Base-by-base conservation (phyloP, 2,329 filamentous ascomycete genomes). In the Pseudogymnoascus sp. region DNA sequence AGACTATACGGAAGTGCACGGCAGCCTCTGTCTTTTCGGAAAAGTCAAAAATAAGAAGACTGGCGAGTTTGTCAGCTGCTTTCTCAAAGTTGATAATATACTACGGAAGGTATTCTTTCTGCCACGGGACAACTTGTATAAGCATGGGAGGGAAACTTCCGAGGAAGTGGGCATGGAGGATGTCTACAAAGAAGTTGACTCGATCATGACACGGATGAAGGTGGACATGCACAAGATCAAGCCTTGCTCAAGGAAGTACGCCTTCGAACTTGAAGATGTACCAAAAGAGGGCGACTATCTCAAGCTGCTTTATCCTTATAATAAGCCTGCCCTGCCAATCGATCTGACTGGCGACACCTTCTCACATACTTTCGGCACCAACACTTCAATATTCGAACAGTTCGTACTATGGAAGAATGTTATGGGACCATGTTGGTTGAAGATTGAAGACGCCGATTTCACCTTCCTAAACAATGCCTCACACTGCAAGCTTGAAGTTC, bases 391-490 rank as follows among this genome's bases (percentile, higher is more conserved):
- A 0, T 99, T 99, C 67, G 94, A 99, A 74, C 94, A 99, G 67
- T 99, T 99, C 70, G 94, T 99, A 18, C 80, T 99, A 4, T 96
- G 92, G 89, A 97, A 96, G 76, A 95, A 96, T 70, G 89, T 99
- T 67, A 99, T 96, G 92, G 94, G 94, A 1, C 94, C 94, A 28
- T 97, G 94, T 72, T 99, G 94, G 94, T 81, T 99, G 48, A 92
- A 87, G 70, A 94, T 99, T 60, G 82, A 91, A 65, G 86, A 88
- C 65, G 89, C 89, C 28, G 86, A 96, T 71, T 96, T 95, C 70
- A 81, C 82, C 15, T 79, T 88, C 5, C 80, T 97, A 65, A 92
- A 90, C 73, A 96, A 96, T 67, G 89, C 91, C 9, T 99, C 94
- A 0, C 94, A 95, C 82, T 96, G 94, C 79, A 97, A 96, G 74